Evolutionary conservation across 306 rosid genomes (phyloP), one percentile per base, ranked within the genome.

Genomic region (Quercus ilex): DNA sequence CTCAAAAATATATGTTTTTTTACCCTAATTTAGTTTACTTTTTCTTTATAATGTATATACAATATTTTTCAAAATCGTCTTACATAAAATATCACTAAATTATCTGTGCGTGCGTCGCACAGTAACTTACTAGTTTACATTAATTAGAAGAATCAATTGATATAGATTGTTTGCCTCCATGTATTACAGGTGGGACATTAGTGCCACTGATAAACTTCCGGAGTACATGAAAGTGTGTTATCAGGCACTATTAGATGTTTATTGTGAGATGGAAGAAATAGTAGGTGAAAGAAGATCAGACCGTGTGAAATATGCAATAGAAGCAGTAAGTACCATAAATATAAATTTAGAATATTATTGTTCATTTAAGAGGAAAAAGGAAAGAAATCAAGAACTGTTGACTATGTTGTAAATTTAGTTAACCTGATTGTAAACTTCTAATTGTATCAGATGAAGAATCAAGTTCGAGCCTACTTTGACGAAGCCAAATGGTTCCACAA

Each of bases 401-500:
- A n/a, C 26, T 9, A 35, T 35, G 43, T 35, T 35, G 43, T 35
- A 11, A 26, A 31, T 13, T 1, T 26, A n/a, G 43, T 10, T 11
- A 10, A n/a, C 14, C 7, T 2, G 6, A 17, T 1, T 9, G 1
- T 60, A 17, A 3, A 1, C 3, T 12, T 15, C 31, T 30, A 6
- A 0, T 13, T 4, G 10, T 15, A 1, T 46, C 13, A 84, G 86
- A 55, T 88, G 25, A 80, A 78, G 64, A 74, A 25, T 4, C 3
- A 20, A 1, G 85, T 38, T 1, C 30, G 84, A 67, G 81, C 87
- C 0, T 84, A 80, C 72, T 65, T 84, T 55, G 53, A 75, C 5
- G 90, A 84, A 25, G 91, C 91, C 4, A 74, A 71, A 78, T 90
- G 93, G 93, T 56, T 77, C 38, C 46, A 87, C 43, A 55, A 57